Conservation (phyloP, 441 rosid genomes). For the Metrosideros polymorpha region DNA sequence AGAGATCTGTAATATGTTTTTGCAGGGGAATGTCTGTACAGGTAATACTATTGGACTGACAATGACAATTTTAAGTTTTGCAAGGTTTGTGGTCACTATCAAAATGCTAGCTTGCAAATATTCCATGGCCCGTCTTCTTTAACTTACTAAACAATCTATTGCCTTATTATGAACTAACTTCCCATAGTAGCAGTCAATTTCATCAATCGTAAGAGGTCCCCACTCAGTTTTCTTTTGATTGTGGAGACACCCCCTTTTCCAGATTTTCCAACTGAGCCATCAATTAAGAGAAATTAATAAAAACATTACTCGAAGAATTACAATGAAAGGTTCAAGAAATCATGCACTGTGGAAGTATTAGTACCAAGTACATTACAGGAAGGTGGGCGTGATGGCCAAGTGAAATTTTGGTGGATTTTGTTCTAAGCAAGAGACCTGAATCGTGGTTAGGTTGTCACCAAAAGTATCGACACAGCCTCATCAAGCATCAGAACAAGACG, state of each 20-base stretch:
- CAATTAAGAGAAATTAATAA: background rate
- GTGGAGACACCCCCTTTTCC: background rate
- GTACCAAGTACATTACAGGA: background rate
- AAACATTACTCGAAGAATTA: background rate
- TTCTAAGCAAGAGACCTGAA: background rate
- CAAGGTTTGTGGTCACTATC: background rate
- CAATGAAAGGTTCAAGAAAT: background rate
- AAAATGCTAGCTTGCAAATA: background rate
- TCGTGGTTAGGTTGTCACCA: background rate
- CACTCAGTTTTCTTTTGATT: background rate
- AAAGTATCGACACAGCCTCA: background rate
- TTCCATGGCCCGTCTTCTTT: background rate
- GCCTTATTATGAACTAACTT: background rate
- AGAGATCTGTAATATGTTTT: background rate
- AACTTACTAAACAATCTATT: background rate
- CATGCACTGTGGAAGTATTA: background rate
- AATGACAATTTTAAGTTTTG: background rate
- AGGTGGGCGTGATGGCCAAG: background rate
- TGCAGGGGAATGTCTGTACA: background rate
- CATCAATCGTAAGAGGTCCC: background rate
- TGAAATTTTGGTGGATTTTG: background rate
- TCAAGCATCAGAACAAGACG: background rate
- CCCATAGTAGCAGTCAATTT: background rate
- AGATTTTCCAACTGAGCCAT: background rate
- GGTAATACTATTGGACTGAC: background rate